Conservation (phyloP, 306 rosid genomes). For the Castanospermum australe region DNA sequence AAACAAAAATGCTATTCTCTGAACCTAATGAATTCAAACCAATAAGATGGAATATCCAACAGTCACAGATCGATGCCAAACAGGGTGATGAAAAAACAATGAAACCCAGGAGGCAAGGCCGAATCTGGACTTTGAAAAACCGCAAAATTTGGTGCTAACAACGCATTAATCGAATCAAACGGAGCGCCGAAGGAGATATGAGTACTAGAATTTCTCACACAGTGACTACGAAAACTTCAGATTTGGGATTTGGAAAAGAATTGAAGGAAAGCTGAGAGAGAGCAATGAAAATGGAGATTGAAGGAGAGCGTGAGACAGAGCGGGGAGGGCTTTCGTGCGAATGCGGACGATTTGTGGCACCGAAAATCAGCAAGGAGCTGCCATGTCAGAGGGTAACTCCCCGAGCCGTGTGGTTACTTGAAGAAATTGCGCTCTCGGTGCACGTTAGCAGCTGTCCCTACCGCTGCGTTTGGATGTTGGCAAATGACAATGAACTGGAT, state of each 20-base stretch:
- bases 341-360: neutral
- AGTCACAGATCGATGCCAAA: constrained; percentile 24
- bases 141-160: too few relatives aligned
- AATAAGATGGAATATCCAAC: neutral
- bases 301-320: too few relatives aligned
- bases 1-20: neutral
- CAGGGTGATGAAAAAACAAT: neutral
- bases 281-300: neutral
- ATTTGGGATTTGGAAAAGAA: neutral
- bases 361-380: neutral
- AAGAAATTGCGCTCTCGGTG: neutral
- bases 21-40: neutral
- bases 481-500: too few relatives aligned
- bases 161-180: too few relatives aligned
- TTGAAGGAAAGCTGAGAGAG: neutral
- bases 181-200: too few relatives aligned
- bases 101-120: neutral
- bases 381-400: constrained; percentile 26
- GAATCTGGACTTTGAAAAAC: too few relatives aligned
- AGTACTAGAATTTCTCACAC: too few relatives aligned
- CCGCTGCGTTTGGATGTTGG: neutral
- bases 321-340: neutral
- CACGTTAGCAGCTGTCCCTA: neutral
- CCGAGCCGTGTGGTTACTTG: neutral
- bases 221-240: too few relatives aligned